Base-by-base conservation (phyloP, 768 basidiomycete genomes). In the Xerocomellus dryophilus region DNA sequence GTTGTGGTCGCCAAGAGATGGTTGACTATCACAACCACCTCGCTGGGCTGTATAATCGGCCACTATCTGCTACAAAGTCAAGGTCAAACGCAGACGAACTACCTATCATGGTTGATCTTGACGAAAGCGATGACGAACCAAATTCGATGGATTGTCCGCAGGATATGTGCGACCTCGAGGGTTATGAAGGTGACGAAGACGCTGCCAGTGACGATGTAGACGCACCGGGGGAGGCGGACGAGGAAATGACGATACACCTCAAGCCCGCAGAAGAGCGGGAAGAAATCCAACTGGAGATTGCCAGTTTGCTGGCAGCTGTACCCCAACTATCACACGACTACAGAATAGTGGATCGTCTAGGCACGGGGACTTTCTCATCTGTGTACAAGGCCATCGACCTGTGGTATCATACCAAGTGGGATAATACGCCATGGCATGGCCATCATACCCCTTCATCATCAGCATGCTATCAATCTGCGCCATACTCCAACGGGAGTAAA, bases 381-480 rank as follows among this genome's bases (percentile, higher is more conserved):
- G 97, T 99, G n/a, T 99, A 98, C 80, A 97, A 98, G 64, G 97
- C 95, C 0, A 71, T 95, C 58, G 97, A 99, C 69, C 63, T 88
- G 15, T 72, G 78, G 53, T 82, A 88, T 63, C 82, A 91, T 61
- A 73, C 78, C 45, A 87, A 88, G 48, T 91, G 84, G 85, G 80
- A 90, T 68, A 91, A 93, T 62, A 60, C 69, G 5, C 76, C 82
- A 12, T 93, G 90, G 90, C 82, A 82, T 31, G 86, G 86, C 1
- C 69, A 73, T 43, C 87, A 88, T 62, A 80, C 82, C 2, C 71
- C 78, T 2, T 66, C 72, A 7, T 89, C 86, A 23, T 85, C 84
- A 10, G 85, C 87, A 32, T 72, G 83, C 63, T 82, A 84, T 62
- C 88, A 89, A 61, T 80, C 81, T 2, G 66, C 62, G 35, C 73